Percentiles rank a stretch among this genome's conserved stretches.
Conservation (phyloP, 1,139 yeast genomes). For the Saccharomycopsis hybrid region DNA sequence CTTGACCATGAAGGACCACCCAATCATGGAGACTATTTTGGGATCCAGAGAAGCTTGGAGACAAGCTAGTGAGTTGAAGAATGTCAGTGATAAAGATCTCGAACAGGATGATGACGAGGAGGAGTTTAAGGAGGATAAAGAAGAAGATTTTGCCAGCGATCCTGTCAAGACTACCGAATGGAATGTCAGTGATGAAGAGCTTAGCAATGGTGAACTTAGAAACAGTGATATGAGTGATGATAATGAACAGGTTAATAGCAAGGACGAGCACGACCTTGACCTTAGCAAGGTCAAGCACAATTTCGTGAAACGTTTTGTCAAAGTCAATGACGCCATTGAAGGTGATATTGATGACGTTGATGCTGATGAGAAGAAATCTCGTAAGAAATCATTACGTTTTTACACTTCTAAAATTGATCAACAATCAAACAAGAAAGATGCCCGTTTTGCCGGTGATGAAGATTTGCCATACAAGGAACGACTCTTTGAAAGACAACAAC, state of each 20-base stretch:
- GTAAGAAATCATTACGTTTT: slow-evolving; percentile 84
- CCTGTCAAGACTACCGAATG: neutral
- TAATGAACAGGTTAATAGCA: slow-evolving; percentile 24
- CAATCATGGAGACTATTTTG: slow-evolving; percentile 80
- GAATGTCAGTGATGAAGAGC: slow-evolving; percentile 23
- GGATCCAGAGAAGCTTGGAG: slow-evolving; percentile 88
- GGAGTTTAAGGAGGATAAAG: slow-evolving; percentile 22
- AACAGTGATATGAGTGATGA: slow-evolving; percentile 24
- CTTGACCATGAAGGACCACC: slow-evolving; percentile 75
- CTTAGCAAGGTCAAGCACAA: slow-evolving; percentile 17
- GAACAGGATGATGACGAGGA: slow-evolving; percentile 27
- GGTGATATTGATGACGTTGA: slow-evolving; percentile 69
- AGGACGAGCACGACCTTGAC: slow-evolving; percentile 15
- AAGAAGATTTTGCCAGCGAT: slow-evolving; percentile 24
- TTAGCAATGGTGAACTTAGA: slow-evolving; percentile 21
- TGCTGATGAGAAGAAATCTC: slow-evolving; percentile 73
- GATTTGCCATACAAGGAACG: slow-evolving; percentile 94
- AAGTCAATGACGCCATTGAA: slow-evolving; percentile 51
- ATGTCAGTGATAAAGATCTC: slow-evolving; percentile 19
- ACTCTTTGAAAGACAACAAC: slow-evolving; percentile 78
- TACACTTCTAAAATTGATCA: slow-evolving; percentile 95
- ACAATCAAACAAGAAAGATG: slow-evolving; percentile 54
- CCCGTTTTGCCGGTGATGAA: slow-evolving; percentile 69
- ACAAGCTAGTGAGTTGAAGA: slow-evolving; percentile 53
- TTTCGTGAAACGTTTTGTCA: slow-evolving; percentile 27